phyloP scores from a whole-genome alignment of 2,329 filamentous ascomycete genomes.

The Nannizzia gypsea region DNA sequence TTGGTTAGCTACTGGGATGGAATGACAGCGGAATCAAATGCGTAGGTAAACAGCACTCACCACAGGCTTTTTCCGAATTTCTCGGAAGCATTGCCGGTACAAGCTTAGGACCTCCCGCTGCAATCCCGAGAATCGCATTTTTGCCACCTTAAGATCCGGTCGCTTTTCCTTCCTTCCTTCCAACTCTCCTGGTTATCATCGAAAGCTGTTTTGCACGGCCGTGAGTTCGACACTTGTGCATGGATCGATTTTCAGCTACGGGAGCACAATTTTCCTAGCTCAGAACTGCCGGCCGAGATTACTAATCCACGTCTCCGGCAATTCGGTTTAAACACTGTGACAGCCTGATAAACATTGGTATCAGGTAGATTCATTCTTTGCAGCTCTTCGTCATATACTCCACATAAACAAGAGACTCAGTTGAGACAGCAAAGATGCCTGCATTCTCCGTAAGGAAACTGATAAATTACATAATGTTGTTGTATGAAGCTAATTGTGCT shows the following conservation, averaged over 20 bases:
- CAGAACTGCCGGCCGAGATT: background rate
- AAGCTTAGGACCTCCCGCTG: conserved; percentile 78
- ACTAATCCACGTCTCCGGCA: background rate
- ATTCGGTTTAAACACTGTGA: background rate
- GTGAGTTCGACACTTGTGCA: background rate
- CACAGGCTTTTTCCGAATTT: conserved; percentile 65
- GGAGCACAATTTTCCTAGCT: background rate
- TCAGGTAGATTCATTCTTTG: background rate
- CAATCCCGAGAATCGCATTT: conserved; percentile 56
- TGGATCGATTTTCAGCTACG: background rate
- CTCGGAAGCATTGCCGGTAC: conserved; percentile 76
- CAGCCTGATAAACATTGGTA: background rate
- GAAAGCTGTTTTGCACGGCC: background rate
- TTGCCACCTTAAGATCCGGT: background rate
- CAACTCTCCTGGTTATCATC: background rate
- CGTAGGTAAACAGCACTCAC: conserved; percentile 36
- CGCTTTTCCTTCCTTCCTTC: background rate
- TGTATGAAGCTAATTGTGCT: background rate
- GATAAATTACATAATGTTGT: background rate
- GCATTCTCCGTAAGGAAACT: conserved; percentile 1
- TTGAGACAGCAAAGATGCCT: background rate
- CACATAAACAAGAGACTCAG: background rate
- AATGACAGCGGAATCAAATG: too few species aligned
- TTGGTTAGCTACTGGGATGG: background rate
- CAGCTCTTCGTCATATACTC: too few species aligned